Conservation (phyloP, 2,329 filamentous ascomycete species). For the Pleomassaria siparia region DNA sequence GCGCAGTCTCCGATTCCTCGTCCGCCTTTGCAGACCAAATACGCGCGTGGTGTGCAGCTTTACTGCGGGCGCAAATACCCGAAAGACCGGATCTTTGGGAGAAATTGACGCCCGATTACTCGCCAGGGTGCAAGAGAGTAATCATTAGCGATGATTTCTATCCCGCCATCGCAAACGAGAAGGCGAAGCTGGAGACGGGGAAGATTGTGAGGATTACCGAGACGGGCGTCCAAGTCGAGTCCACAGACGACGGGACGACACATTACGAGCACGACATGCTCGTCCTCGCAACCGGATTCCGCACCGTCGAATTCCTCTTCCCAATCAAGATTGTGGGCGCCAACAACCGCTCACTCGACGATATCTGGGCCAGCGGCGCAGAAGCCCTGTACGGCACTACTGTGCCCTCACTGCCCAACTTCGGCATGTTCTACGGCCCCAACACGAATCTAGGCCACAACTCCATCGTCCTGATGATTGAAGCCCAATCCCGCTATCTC, state of each 20-base stretch:
- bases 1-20: conserved; percentile 46
- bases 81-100: conserved; percentile 54
- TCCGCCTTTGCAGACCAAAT: conserved; percentile 47
- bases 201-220: conserved; percentile 51
- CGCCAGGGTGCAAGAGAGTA: conserved; percentile 57
- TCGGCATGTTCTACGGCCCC: conserved; percentile 60
- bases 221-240: conserved; percentile 50
- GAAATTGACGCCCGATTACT: conserved; percentile 57
- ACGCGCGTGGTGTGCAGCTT: conserved; percentile 35
- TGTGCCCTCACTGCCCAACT: conserved; percentile 57
- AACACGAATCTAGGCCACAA: conserved; percentile 59
- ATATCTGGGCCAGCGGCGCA: conserved; percentile 59
- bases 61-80: conserved; percentile 52
- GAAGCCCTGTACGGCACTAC: conserved; percentile 55
- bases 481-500: conserved; percentile 59
- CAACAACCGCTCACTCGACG: conserved; percentile 45
- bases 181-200: conserved; percentile 56
- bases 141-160: conserved; percentile 61
- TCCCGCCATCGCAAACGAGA: conserved; percentile 49
- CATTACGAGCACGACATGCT: conserved; percentile 58
- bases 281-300: conserved; percentile 61
- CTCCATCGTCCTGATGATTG: conserved; percentile 64
- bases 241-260: conserved; percentile 25
- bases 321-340: conserved; percentile 56
- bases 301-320: conserved; percentile 60